Base-by-base conservation (phyloP, 345 rosid species). In the Barbarea vulgaris region DNA sequence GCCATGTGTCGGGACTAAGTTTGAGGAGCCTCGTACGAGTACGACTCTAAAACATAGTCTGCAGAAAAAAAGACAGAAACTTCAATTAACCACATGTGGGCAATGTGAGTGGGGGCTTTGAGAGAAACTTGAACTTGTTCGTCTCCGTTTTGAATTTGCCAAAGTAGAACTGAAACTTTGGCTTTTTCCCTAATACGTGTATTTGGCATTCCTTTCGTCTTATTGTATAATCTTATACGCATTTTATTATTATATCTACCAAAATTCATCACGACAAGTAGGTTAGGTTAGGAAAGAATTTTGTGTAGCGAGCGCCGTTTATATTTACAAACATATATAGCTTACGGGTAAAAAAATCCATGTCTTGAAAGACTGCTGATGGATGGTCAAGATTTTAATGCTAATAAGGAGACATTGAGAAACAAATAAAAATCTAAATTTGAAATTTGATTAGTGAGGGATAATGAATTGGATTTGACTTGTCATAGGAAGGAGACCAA, bases 51-150 rank as follows among this genome's bases (percentile, higher is more conserved):
- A 24, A 46, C 52, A 57, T 9, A 66, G 53, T 7, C 50, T 27
- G 12, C 18, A 54, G 1, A 24, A n/a, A n/a, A 36, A 27, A 4
- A 5, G 56, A 46, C 58, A 50, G 28, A 42, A 7, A 28, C 12
- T 15, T 15, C 34, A 25, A 55, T 13, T 34, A 44, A 18, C 34
- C 22, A 2, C 11, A 37, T 37, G 14, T 28, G 52, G 10, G 7
- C 62, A n/a, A 30, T 59, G 53, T 60, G 74, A 59, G 28, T 67
- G 55, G 55, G 72, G 69, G 10, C 69, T 51, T n/a, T 67, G 44
- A 67, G 25, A 57, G 17, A 11, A 42, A 75, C 68, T 67, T 48
- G 34, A 74, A 58, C 61, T 27, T 47, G 46, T 27, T 50, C 5
- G 34, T 37, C 46, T 48, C 61, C 46, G 62, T 67, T 58, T 67